phyloP scores from a whole-genome alignment of 2,329 filamentous ascomycete genomes.

The Pestalotiopsis sp. region DNA sequence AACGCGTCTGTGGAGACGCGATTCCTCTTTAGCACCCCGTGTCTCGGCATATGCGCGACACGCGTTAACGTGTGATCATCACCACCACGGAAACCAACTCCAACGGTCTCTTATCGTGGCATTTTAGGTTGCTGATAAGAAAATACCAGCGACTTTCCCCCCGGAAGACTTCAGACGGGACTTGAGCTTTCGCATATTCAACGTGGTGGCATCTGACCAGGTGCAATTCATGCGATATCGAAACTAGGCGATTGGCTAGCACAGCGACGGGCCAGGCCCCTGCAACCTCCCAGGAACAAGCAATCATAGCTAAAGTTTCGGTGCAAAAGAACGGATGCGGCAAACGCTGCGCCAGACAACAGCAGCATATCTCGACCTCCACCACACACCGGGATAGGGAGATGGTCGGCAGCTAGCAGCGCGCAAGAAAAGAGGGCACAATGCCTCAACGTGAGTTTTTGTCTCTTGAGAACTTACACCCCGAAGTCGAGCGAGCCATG shows the following conservation, averaged over 20 bases:
- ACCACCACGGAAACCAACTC: not conserved
- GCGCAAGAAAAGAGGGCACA: not conserved
- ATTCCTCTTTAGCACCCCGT: not conserved
- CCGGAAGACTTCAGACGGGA: not conserved
- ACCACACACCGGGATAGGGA: not conserved
- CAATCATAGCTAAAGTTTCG: not conserved
- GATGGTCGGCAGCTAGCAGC: not conserved
- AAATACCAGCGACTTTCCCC: not conserved
- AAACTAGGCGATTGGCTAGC: constrained; percentile 28
- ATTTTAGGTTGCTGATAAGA: not conserved
- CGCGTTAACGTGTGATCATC: not conserved
- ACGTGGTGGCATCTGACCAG: not conserved
- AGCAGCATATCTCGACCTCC: not conserved
- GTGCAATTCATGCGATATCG: constrained; percentile 18
- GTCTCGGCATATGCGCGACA: not conserved
- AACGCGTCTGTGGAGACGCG: constrained; percentile 10
- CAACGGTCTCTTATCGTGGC: not conserved
- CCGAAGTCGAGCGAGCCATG: not conserved
- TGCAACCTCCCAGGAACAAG: constrained; percentile 4
- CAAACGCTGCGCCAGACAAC: not conserved
- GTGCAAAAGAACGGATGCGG: constrained; percentile 2
- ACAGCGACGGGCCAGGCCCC: constrained; percentile 19
- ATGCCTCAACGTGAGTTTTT: constrained; percentile 14
- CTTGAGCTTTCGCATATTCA: not conserved
- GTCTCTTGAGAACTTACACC: not conserved